Evolutionary conservation across 257 asterid genomes (phyloP), one percentile per base, ranked within the genome.

Genomic region (Schizonepeta tenuifolia): DNA sequence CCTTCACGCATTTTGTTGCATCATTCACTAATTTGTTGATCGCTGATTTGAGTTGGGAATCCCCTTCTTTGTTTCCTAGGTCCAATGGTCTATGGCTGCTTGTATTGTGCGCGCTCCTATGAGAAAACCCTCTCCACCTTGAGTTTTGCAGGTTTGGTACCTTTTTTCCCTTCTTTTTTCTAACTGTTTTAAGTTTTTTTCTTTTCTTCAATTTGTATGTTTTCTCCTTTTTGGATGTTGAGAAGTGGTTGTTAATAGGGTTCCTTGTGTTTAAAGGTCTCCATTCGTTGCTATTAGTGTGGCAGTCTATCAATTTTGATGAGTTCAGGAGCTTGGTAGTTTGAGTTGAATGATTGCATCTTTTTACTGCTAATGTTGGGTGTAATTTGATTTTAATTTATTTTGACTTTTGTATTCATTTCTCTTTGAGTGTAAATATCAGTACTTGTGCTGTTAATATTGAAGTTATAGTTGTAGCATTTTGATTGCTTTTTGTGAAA

Each of bases 41-140:
- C 15, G 72, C 68, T 20, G 28, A 26, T 65, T 38, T 55, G 22
- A 54, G 17, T 59, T 41, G 41, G 73, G 43, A 49, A 70, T 18
- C 18, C 28, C 7, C 43, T 18, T 35, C 10, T 18, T 5, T 65
- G 17, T 69, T 73, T 58, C n/a, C 9, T 86, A 94, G 99, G 99
- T 10, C 99, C 99, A 15, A 94, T 94, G 99, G 99, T 94, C 28
- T 94, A 91, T 40, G 99, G 99, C 6, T 94, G 96, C 84, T 72
- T 91, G 80, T 94, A 89, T 65, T 94, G 99, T 69, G 81, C 99
- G 8, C 79, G 78, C 20, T 91, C 97, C 12, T 94, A 88, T 78
- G 86, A 87, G 88, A 83, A 89, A 83, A 86, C 90, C 6, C 92
- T 91, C 41, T 84, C 97, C 81, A 85, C 99, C 0, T 85, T 94